These are phyloP conservation scores for Amanita phalloides DNA, from an alignment of 768 basidiomycete genomes.

Conservation along the genomic window DNA sequence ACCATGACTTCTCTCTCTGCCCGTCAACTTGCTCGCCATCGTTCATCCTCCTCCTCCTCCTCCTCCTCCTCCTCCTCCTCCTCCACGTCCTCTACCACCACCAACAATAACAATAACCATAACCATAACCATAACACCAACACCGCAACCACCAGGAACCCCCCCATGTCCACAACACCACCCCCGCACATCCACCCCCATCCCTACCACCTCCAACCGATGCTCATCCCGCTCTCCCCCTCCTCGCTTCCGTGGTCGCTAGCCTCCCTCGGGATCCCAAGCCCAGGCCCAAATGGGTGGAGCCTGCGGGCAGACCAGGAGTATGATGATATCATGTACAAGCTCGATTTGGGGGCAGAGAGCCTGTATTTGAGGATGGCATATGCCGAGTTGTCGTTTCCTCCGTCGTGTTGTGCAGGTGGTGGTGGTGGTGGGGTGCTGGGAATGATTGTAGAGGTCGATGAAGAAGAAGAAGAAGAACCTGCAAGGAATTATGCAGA, in stretches of 20 bases:
- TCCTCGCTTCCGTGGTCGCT: background rate
- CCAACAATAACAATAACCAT: too few relatives aligned
- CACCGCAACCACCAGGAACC: too few relatives aligned
- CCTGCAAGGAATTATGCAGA: too few relatives aligned
- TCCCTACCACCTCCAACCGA: conserved; percentile 2
- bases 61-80: too few relatives aligned
- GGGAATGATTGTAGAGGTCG: background rate
- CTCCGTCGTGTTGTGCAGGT: too few relatives aligned
- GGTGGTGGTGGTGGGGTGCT: background rate
- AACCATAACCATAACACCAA: too few relatives aligned
- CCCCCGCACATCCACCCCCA: background rate
- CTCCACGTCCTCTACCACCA: background rate
- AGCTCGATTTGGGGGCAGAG: conserved; percentile 1
- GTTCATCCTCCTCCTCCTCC: too few relatives aligned
- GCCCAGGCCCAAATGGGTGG: too few relatives aligned
- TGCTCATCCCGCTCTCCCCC: background rate
- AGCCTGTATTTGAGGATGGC: background rate
- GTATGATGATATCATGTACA: background rate
- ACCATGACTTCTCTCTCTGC: too few relatives aligned
- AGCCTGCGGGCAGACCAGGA: background rate
- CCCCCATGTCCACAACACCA: too few relatives aligned
- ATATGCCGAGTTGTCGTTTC: background rate
- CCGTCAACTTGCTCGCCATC: too few relatives aligned
- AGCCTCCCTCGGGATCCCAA: background rate
- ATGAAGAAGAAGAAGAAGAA: background rate